Evolutionary conservation across 2,329 filamentous ascomycete genomes (phyloP).

Genomic region (Cyanodermella asteris): DNA sequence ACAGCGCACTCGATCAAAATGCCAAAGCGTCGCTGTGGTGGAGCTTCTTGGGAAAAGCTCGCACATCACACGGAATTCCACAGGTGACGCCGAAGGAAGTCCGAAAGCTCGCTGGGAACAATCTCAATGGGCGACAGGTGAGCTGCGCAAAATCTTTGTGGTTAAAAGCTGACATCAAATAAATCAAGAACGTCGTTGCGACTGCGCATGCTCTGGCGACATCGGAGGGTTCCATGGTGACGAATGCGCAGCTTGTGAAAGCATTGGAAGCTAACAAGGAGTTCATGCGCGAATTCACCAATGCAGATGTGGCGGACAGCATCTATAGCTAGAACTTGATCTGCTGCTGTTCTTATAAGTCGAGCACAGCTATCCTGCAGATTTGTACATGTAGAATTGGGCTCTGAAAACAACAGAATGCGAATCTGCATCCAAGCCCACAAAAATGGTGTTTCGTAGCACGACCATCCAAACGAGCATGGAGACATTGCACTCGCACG

Average conservation of each 20-base stretch:
- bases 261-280: constrained; percentile 7
- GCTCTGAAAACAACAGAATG: too few relatives aligned
- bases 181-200: constrained; percentile 76
- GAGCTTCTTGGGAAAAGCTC: constrained; percentile 8
- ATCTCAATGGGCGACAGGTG: constrained; percentile 43
- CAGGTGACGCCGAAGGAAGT: constrained; percentile 2
- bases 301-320: constrained; percentile 1
- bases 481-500: too few relatives aligned
- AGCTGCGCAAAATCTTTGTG: constrained; percentile 5
- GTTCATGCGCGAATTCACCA: constrained; percentile 5
- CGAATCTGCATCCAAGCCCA: too few relatives aligned
- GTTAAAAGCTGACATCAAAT: constrained; percentile 29
- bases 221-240: constrained; percentile 2
- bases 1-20: constrained; percentile 4
- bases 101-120: constrained; percentile 3
- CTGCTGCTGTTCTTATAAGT: too few relatives aligned
- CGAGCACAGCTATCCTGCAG: too few relatives aligned
- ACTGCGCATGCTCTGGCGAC: constrained; percentile 56
- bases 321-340: constrained; percentile 4
- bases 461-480: too few relatives aligned
- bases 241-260: constrained; percentile 4
- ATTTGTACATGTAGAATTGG: constrained; percentile 1
- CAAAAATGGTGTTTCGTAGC: too few relatives aligned
- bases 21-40: constrained; percentile 4
- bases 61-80: constrained; percentile 1